Conservation (phyloP, 2,329 filamentous ascomycete species). For the Alternaria sp. region DNA sequence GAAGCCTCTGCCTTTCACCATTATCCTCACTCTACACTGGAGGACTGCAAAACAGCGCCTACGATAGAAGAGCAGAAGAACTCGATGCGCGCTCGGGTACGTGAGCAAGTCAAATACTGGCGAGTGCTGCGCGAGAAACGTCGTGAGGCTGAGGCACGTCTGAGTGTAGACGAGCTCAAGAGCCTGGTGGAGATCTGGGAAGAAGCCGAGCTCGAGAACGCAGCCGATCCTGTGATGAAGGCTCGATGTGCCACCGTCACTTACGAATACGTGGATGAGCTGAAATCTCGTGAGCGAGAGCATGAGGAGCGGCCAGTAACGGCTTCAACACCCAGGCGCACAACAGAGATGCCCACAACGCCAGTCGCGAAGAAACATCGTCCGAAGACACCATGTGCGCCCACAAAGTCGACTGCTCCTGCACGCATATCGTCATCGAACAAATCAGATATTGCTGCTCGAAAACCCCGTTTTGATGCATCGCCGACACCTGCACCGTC, state of each 20-base stretch:
- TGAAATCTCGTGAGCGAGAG: slow-evolving; percentile 13
- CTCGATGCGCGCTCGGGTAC: slow-evolving; percentile 17
- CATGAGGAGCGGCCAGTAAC: slow-evolving; percentile 16
- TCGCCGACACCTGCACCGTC: background rate
- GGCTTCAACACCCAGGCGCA: slow-evolving; percentile 12
- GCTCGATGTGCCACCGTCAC: slow-evolving; percentile 19
- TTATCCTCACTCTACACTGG: background rate
- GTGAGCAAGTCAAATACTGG: slow-evolving; percentile 18
- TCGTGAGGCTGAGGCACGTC: slow-evolving; percentile 12
- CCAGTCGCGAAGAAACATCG: background rate
- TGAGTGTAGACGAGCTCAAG: slow-evolving; percentile 12
- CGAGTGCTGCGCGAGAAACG: slow-evolving; percentile 13
- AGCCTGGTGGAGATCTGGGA: slow-evolving; percentile 19
- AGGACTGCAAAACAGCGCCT: slow-evolving; percentile 4
- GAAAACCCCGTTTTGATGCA: background rate
- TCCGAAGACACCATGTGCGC: background rate
- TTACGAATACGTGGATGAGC: slow-evolving; percentile 24
- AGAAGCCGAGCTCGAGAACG: slow-evolving; percentile 19
- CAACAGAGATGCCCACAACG: background rate
- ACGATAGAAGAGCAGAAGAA: slow-evolving; percentile 19
- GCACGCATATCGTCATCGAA: background rate
- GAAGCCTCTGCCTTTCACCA: slow-evolving; percentile 12
- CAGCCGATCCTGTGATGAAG: slow-evolving; percentile 6
- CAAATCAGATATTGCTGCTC: background rate
- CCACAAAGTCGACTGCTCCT: background rate